Base-by-base conservation (phyloP, 2,329 filamentous ascomycete genomes). In the Cladosporium phlei region DNA sequence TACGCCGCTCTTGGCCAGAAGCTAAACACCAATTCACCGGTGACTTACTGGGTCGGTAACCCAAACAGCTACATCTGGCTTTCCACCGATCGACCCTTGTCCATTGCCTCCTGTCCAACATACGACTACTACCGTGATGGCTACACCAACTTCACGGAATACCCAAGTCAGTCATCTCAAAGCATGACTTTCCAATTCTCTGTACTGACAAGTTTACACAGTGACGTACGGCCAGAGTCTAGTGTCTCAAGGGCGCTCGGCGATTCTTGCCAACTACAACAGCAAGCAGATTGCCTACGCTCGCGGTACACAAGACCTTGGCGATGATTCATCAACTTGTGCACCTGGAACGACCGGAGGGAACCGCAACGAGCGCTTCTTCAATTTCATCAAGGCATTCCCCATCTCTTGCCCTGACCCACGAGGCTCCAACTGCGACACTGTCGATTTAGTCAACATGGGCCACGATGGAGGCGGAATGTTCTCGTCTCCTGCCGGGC, bases 351-450 rank as follows among this genome's bases (percentile, higher is more conserved):
- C 63, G 1, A 61, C 62, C 7, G 65, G 65, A 10, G 44, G 45
- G 9, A 62, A 68, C 27, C 59, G 65, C 5, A 62, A 67, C 39
- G 65, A 68, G 54, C 62, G 65, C 5, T 67, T 68, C 55, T 66
- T 66, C 59, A 62, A 67, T 54, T 66, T 65, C 52, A 35, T 34
- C 64, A 62, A 34, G 55, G 54, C 7, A 66, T 67, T 47, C 61
- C 62, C 12, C 46, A 56, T 3, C 53, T 52, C n/a, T 65, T 64
- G 46, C n/a, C 51, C 3, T 51, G 55, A 29, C 52, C 29, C 29
- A 3, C 24, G 40, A 0, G 51, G 48, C 9, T 50, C 50, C n/a
- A 57, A 60, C 32, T 65, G 62, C 39, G 57, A 63, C 38, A 67
- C 65, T 1, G 56, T 67, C 10, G 65, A 68, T 43, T 60, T 64